Conservation (phyloP, 192 early-diverging fungal genomes). For the Haplosporangium gracile region DNA sequence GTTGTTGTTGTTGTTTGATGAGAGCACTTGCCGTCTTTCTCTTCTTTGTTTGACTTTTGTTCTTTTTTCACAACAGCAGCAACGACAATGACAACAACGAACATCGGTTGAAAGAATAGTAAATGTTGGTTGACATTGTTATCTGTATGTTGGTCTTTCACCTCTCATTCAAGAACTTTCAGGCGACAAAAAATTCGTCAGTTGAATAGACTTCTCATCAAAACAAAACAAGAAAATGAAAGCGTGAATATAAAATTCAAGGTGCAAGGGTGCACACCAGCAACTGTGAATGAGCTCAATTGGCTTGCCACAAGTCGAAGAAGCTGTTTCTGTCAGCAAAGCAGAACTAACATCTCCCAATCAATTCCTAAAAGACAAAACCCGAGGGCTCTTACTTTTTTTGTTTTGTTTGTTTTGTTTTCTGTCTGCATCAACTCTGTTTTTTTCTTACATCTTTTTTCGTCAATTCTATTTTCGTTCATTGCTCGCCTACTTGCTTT, state of each 20-base stretch:
- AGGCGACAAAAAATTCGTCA: neutral
- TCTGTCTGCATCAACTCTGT: neutral
- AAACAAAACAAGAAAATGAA: neutral
- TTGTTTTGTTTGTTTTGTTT: neutral
- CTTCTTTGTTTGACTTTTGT: neutral
- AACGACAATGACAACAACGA: neutral
- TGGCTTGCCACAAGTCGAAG: neutral
- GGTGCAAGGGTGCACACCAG: no score
- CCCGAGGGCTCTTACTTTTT: neutral
- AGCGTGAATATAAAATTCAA: neutral
- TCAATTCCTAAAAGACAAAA: neutral
- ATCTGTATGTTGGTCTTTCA: neutral
- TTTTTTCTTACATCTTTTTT: neutral
- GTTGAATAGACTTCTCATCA: neutral
- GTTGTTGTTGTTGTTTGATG: slow-evolving; percentile 2
- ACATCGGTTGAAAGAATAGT: neutral
- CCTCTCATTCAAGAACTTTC: neutral
- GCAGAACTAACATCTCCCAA: no score
- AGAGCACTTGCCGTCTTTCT: slow-evolving; percentile 2
- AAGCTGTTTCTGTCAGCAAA: neutral
- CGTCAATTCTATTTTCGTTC: neutral
- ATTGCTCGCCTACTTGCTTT: neutral
- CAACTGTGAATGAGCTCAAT: no score
- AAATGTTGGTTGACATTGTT: neutral
- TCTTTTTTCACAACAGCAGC: neutral